phyloP scores from a whole-genome alignment of 1,284 basidiomycete genomes.

The Pseudozyma thailandica region DNA sequence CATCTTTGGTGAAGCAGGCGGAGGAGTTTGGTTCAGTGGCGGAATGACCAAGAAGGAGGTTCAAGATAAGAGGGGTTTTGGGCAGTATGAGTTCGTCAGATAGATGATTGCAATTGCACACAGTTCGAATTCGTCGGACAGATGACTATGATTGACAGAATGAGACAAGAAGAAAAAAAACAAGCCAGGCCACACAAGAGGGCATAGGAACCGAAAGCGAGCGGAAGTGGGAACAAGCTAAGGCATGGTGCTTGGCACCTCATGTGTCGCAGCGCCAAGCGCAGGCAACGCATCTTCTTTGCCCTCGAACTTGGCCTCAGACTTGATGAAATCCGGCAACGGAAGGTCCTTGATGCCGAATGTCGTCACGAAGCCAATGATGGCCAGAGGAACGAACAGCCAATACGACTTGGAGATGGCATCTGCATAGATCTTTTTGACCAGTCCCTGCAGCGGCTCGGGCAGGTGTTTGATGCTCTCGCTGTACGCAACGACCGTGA shows the following conservation, averaged over 20 bases:
- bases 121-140: not conserved
- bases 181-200: not conserved
- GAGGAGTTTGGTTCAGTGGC: constrained; percentile 24
- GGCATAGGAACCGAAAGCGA: not conserved
- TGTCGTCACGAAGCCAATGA: constrained; percentile 26
- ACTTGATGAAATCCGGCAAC: constrained; percentile 40
- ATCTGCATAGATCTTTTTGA: constrained; percentile 23
- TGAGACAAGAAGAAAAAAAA: not conserved
- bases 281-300: constrained; percentile 11
- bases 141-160: too few relatives aligned
- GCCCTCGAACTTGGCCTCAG: constrained; percentile 18
- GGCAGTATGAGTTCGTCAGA: constrained; percentile 15
- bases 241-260: constrained; percentile 17
- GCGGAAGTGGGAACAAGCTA: not conserved
- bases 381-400: constrained; percentile 31
- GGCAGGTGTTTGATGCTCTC: constrained; percentile 22
- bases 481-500: constrained; percentile 34
- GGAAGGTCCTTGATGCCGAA: constrained; percentile 41
- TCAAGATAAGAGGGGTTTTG: constrained; percentile 10
- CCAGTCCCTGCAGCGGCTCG: constrained; percentile 7
- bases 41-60: constrained; percentile 20
- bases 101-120: not conserved
- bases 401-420: constrained; percentile 24
- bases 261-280: not conserved
- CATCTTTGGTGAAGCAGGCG: constrained; percentile 16